Base-by-base conservation (phyloP, 495 filamentous ascomycete species). In the Collariella sp. region DNA sequence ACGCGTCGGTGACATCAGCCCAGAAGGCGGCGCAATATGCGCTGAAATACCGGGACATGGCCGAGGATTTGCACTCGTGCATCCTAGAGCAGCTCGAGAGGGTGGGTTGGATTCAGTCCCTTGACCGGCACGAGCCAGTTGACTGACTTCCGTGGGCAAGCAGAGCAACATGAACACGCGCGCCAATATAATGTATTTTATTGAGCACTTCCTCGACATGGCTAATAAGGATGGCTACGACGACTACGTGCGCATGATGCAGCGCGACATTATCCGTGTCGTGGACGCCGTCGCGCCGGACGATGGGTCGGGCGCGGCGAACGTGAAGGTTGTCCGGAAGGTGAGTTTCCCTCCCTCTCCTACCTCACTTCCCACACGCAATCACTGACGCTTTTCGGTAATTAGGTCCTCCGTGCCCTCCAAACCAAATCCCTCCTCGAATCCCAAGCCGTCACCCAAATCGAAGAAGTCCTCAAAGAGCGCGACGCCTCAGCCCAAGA, bases 151-250 rank as follows among this genome's bases (percentile, higher is more conserved):
- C 39, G 18, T 46, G 18, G 35, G 34, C 16, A 22, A 46, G 11
- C 15, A 91, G 81, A 94, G 87, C 62, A 88, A 84, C 57, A 94
- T 97, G 85, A 99, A 99, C 72, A 95, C 83, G 43, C 78, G 91
- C 41, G 94, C 95, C 29, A 99, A 99, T 63, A 96, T 99, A 68
- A 91, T 99, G 86, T 97, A 93, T 72, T 97, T 99, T 74, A 83
- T 97, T 64, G 91, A 97, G 66, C 85, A 89, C 56, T 84, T 99
- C 50, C 88, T 91, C 70, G 91, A 96, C 63, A 80, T 89, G 76
- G 85, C 88, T 15, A 76, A 80, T 16, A 82, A 82, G 46, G 87
- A 95, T 52, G 78, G 83, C 53, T 80, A 90, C 61, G 64, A 73
- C 16, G 82, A 87, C 23, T 97, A 90, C 64, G 80, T 93, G 16